Percentiles rank a stretch among this genome's conserved stretches.
Evolutionary conservation across 306 rosid species (phyloP).

Genomic region (Glycyrrhiza uralensis): DNA sequence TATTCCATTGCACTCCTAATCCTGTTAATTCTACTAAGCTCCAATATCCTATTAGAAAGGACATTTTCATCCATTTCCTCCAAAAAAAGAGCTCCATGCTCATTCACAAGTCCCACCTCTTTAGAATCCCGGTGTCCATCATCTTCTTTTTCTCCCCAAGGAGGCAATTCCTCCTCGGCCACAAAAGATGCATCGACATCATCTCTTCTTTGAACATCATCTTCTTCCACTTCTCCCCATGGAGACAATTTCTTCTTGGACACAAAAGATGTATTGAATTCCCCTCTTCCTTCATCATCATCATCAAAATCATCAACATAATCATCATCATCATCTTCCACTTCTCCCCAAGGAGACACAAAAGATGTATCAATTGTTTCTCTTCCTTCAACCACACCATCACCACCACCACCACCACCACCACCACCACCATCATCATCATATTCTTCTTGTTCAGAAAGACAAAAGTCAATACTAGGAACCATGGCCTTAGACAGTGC

Average conservation of each 20-base stretch:
- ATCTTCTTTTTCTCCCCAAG: slow-evolving; percentile 50
- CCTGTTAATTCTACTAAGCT: slow-evolving; percentile 77
- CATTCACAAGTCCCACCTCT: slow-evolving; percentile 22
- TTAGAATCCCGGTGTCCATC: slow-evolving; percentile 18
- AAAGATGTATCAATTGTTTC: slow-evolving; percentile 26
- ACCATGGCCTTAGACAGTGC: slow-evolving; percentile 23
- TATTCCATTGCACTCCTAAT: slow-evolving; percentile 70
- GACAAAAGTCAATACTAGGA: slow-evolving; percentile 23
- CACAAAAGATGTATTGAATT: slow-evolving; percentile 24
- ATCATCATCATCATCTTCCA: slow-evolving; percentile 27
- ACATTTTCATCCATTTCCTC: slow-evolving; percentile 66
- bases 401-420: too few relatives aligned
- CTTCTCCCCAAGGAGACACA: slow-evolving; percentile 50
- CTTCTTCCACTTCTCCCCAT: slow-evolving; percentile 37
- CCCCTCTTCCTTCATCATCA: slow-evolving; percentile 21
- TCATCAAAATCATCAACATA: slow-evolving; percentile 27
- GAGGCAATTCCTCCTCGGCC: slow-evolving; percentile 40
- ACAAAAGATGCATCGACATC: slow-evolving; percentile 25
- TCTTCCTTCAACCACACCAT: slow-evolving; percentile 27
- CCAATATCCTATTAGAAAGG: slow-evolving; percentile 66
- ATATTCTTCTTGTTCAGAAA: slow-evolving; percentile 21
- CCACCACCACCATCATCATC: too few relatives aligned
- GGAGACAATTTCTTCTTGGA: slow-evolving; percentile 40
- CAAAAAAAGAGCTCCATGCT: slow-evolving; percentile 39
- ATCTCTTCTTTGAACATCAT: slow-evolving; percentile 13